Evolutionary conservation across 2,329 filamentous ascomycete species (phyloP).

Genomic region (Dichotomopilus funicola): DNA sequence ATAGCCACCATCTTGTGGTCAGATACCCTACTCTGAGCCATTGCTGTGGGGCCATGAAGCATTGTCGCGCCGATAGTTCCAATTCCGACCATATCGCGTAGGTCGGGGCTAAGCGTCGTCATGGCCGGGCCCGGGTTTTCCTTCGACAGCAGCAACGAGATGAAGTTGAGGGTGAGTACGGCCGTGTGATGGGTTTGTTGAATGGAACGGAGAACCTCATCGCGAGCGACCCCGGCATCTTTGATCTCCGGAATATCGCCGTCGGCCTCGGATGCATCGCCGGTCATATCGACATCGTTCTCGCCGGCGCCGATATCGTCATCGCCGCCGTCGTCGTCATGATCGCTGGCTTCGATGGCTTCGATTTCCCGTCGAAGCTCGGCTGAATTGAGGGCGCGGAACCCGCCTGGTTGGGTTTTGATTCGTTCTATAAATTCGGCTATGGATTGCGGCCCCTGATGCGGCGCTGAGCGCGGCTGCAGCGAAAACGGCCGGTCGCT

Average conservation of each 20-base stretch:
- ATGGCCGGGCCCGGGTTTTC: constrained; percentile 65
- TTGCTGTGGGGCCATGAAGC: constrained; percentile 54
- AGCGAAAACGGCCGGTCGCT: constrained; percentile 45
- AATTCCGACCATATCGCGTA: constrained; percentile 65
- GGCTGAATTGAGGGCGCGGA: constrained; percentile 71
- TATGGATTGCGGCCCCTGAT: constrained; percentile 56
- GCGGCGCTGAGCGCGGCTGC: constrained; percentile 51
- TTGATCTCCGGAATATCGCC: constrained; percentile 33
- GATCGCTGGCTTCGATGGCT: constrained; percentile 32
- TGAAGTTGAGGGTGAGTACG: constrained; percentile 68
- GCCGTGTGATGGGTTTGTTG: constrained; percentile 53
- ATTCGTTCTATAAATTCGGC: constrained; percentile 72
- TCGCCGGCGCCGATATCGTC: constrained; percentile 27
- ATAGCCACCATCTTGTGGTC: constrained; percentile 52
- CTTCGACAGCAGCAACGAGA: constrained; percentile 79
- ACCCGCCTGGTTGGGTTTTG: constrained; percentile 70
- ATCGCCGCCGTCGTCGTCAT: constrained; percentile 35
- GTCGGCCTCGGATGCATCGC: constrained; percentile 42
- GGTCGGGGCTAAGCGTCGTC: constrained; percentile 60
- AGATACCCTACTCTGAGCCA: constrained; percentile 47
- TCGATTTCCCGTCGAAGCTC: constrained; percentile 63
- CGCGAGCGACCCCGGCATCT: constrained; percentile 44
- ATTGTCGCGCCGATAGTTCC: constrained; percentile 67
- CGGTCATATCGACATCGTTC: constrained; percentile 40
- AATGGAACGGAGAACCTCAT: constrained; percentile 52